phyloP scores from a whole-genome alignment of 2,329 filamentous ascomycete species.

The Fusarium xyrophilum region DNA sequence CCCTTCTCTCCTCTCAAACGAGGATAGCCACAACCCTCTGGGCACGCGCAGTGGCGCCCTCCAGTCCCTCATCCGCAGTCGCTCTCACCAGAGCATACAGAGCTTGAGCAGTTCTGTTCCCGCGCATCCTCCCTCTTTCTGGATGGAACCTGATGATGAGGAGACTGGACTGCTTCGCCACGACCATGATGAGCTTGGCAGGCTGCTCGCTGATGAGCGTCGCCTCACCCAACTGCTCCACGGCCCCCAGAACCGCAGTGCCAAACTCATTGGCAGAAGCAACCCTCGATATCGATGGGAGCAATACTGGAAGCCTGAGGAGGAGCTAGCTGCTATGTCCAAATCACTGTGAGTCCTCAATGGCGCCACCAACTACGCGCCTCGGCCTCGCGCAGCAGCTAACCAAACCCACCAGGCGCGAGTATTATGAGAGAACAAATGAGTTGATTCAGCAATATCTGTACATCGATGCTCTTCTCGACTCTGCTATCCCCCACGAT shows the following conservation, averaged over 20 bases:
- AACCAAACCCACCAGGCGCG: slow-evolving; percentile 56
- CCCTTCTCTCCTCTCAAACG: slow-evolving; percentile 45
- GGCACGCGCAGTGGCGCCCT: slow-evolving; percentile 49
- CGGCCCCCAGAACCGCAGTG: slow-evolving; percentile 78
- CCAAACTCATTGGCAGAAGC: slow-evolving; percentile 85
- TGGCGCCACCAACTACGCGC: not conserved
- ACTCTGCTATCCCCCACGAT: slow-evolving; percentile 90
- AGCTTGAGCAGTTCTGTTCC: slow-evolving; percentile 41
- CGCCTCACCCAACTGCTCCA: slow-evolving; percentile 66
- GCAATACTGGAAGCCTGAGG: slow-evolving; percentile 82
- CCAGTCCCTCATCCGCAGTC: slow-evolving; percentile 50
- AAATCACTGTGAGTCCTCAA: slow-evolving; percentile 65
- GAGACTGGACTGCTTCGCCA: slow-evolving; percentile 40
- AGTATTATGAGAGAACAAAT: slow-evolving; percentile 91
- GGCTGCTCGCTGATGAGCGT: slow-evolving; percentile 61
- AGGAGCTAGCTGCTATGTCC: slow-evolving; percentile 73
- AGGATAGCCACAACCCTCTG: slow-evolving; percentile 46
- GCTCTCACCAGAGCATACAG: slow-evolving; percentile 46
- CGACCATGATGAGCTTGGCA: slow-evolving; percentile 55
- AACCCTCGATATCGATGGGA: slow-evolving; percentile 89
- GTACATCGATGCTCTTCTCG: slow-evolving; percentile 89
- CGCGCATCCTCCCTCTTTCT: slow-evolving; percentile 34
- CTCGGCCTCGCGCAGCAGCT: not conserved
- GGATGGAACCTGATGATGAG: slow-evolving; percentile 44
- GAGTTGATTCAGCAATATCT: slow-evolving; percentile 88